Base-by-base conservation (phyloP, 2,329 filamentous ascomycete genomes). In the Pseudopyrenochaeta lycopersici region DNA sequence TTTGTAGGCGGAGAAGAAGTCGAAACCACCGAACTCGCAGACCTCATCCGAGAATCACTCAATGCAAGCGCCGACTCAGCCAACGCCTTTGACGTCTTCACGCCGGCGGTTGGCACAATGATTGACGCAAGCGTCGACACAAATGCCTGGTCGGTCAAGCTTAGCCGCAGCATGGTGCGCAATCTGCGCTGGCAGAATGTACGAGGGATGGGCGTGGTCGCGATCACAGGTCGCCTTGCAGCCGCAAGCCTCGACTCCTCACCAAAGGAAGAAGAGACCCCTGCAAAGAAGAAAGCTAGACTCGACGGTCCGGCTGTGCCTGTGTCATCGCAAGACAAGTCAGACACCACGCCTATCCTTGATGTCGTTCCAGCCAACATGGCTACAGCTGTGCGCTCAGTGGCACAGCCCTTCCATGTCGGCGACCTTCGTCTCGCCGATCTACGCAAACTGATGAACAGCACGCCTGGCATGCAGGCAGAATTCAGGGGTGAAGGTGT, bases 51-150 rank as follows among this genome's bases (percentile, higher is more conserved):
- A 54, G 88, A 88, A 64, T 80, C 92, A 0, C 76, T 87, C 5
- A 78, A 77, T 29, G 77, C 77, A 12, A 82, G 79, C 56, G 73
- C 76, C 11, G 78, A 80, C 11, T 71, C 75, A 1, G 71, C 75
- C 1, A 77, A 75, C 5, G 77, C 78, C 40, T 78, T 81, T 15
- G 83, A 93, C 59, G 91, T 99, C 4, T 94, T 94, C 71, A 92
- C 91, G 0, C 95, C 95, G 1, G 76, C 80, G 9, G 81, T 91
- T n/a, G 92, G 92, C 20, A 81, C 84, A 30, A 80, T 83, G 12
- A 84, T 99, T 36, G 89, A 99, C 74, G 95, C 94, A 11, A 97
- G 93, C 69, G 94, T 98, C 36, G 95, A 99, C 73, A 98, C 94
- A 4, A 97, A 98, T 72, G 93, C 95, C 3, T 99, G 96, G 95